These are phyloP conservation scores for Barbatosphaeria neglecta DNA, from an alignment of 495 filamentous ascomycete genomes.

Conservation along the genomic window DNA sequence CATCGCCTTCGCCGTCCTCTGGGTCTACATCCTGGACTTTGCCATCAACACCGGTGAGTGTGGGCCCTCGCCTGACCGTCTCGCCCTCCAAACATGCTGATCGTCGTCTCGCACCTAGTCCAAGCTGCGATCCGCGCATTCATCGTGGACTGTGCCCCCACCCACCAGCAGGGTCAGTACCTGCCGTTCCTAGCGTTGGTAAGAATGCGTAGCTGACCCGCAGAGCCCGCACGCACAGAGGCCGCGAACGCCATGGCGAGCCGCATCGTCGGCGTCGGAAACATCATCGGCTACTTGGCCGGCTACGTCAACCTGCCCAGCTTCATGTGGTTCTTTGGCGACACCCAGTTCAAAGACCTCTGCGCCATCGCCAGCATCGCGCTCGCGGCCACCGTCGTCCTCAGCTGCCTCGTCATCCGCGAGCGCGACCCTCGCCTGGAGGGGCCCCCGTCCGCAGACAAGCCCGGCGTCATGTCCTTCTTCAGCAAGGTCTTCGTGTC, in stretches of 20 bases:
- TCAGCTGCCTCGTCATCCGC: slow-evolving; percentile 52
- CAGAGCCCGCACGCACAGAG: too few relatives aligned
- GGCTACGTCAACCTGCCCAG: slow-evolving; percentile 68
- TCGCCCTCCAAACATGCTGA: neutral
- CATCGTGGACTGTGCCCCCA: slow-evolving; percentile 79
- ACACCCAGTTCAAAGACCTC: slow-evolving; percentile 81
- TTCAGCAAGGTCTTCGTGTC: slow-evolving; percentile 68
- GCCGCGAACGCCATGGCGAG: slow-evolving; percentile 81
- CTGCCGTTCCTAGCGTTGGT: neutral
- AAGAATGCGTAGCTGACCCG: slow-evolving; percentile 2
- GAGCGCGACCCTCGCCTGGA: slow-evolving; percentile 74
- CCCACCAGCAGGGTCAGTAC: slow-evolving; percentile 64
- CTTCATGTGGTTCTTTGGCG: slow-evolving; percentile 61
- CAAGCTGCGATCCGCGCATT: slow-evolving; percentile 83
- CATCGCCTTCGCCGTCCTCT: slow-evolving; percentile 64
- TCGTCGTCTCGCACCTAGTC: slow-evolving; percentile 42
- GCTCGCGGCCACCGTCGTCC: slow-evolving; percentile 50
- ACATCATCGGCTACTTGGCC: slow-evolving; percentile 74
- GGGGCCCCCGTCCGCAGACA: slow-evolving; percentile 41
- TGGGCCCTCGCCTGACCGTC: neutral
- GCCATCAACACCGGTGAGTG: slow-evolving; percentile 77
- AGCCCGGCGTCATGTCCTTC: slow-evolving; percentile 60
- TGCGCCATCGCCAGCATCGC: slow-evolving; percentile 68
- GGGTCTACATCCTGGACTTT: slow-evolving; percentile 81
- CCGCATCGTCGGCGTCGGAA: slow-evolving; percentile 68